Percentiles rank a stretch among this genome's conserved stretches.
phyloP scores from a whole-genome alignment of 306 rosid genomes.

The Alnus rubra region DNA sequence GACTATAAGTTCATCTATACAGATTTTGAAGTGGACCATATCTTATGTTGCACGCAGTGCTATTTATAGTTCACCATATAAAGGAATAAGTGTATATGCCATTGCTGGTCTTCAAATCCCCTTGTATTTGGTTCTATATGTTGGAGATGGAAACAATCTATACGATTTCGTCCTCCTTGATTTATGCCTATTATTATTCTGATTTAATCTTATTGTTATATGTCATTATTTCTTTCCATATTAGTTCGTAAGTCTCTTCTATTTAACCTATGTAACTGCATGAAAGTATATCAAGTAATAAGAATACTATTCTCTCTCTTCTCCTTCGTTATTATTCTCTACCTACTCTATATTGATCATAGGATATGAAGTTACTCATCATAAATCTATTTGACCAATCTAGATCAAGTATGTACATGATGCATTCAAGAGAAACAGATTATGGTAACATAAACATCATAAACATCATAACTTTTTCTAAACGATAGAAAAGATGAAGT shows the following conservation, averaged over 20 bases:
- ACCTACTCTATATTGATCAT: neutral
- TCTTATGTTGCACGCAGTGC: neutral
- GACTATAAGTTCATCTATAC: neutral
- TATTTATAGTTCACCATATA: neutral
- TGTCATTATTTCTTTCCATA: too few species aligned
- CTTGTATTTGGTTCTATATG: neutral
- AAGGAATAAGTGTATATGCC: neutral
- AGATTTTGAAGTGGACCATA: neutral
- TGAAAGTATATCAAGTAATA: too few species aligned
- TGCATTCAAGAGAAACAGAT: neutral
- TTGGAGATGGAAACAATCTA: too few species aligned
- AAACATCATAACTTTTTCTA: neutral
- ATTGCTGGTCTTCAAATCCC: neutral
- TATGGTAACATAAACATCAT: neutral
- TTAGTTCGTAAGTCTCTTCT: too few species aligned
- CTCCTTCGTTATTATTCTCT: too few species aligned
- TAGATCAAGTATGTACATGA: neutral
- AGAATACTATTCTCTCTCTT: too few species aligned
- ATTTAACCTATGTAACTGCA: too few species aligned
- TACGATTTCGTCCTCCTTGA: too few species aligned
- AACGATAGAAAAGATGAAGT: neutral
- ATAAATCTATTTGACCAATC: neutral
- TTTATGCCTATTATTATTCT: too few species aligned
- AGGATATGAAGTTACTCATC: neutral
- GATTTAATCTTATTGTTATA: too few species aligned